phyloP scores from a whole-genome alignment of 768 basidiomycete species.

The Harrya chromipes region DNA sequence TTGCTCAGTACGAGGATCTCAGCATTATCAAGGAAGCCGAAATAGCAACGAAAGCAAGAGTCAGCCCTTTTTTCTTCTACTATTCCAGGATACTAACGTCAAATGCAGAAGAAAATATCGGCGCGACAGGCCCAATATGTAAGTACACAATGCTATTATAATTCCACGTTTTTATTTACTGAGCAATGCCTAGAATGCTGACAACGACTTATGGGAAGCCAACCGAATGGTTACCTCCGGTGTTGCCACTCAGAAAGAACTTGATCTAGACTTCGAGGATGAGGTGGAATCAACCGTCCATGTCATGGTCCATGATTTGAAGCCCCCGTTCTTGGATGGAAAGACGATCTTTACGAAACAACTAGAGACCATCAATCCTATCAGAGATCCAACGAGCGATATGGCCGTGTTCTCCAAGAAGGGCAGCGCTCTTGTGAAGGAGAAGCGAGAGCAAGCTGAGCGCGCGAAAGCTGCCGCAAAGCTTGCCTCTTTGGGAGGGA shows the following conservation, averaged over 20 bases:
- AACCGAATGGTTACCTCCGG: slow-evolving; percentile 98
- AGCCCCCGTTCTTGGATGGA: slow-evolving; percentile 97
- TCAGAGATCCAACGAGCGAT: slow-evolving; percentile 89
- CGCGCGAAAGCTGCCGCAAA: slow-evolving; percentile 96
- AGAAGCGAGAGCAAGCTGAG: slow-evolving; percentile 95
- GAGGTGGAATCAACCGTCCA: slow-evolving; percentile 96
- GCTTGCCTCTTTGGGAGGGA: slow-evolving; percentile 87
- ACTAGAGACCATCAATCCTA: slow-evolving; percentile 95
- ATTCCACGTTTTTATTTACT: slow-evolving; percentile 14
- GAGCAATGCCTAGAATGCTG: slow-evolving; percentile 67
- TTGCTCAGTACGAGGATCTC: slow-evolving; percentile 91
- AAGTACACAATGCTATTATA: slow-evolving; percentile 27
- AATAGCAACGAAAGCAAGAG: slow-evolving; percentile 71
- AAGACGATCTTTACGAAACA: slow-evolving; percentile 95
- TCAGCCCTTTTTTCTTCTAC: slow-evolving; percentile 32
- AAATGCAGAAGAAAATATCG: slow-evolving; percentile 74
- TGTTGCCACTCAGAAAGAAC: slow-evolving; percentile 78
- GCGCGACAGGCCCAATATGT: slow-evolving; percentile 97
- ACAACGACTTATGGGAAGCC: slow-evolving; percentile 98
- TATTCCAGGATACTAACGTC: slow-evolving; percentile 15
- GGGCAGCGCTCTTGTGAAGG: slow-evolving; percentile 90
- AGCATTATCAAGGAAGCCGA: slow-evolving; percentile 66
- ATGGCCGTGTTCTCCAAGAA: slow-evolving; percentile 97
- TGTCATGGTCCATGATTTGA: slow-evolving; percentile 95
- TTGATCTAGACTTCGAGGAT: slow-evolving; percentile 95